Base-by-base conservation (phyloP, 345 rosid species). In the Citrus maxima region DNA sequence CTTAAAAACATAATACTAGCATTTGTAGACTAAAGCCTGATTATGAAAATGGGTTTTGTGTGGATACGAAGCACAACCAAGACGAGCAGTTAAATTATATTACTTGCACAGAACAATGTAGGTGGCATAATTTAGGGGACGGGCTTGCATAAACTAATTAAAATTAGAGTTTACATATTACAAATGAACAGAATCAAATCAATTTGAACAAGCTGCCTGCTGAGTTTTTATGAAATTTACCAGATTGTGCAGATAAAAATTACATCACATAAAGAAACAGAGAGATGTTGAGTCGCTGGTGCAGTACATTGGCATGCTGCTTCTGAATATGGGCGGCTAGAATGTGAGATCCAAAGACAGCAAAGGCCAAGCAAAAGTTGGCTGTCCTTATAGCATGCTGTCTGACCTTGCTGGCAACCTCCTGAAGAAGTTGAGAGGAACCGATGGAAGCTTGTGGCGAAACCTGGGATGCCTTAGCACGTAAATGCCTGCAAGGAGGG, bases 321-420 rank as follows among this genome's bases (percentile, higher is more conserved):
- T 75, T n/a, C 62, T 4, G 70, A 40, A 28, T 65, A 18, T 34
- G 70, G 46, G 51, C 40, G 13, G 40, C 9, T n/a, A n/a, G 32
- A 35, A 24, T 58, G 0, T 55, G 35, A 32, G 54, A 7, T 28
- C 61, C 32, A 71, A 27, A 65, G 28, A 24, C 54, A 6, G 34
- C 37, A 14, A 62, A 7, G 38, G 67, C 21, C 67, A 34, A 62
- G 64, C 59, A 12, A 21, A 0, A 49, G 22, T 8, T 21, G 7
- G 25, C 19, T 21, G 13, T 63, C 80, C 82, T 90, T 86, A 96
- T 67, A 96, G 32, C 94, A 96, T 88, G 88, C 92, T 85, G 86
- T 94, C 99, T n/a, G 99, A 91, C 83, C 98, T 88, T 70, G 98
- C 94, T 13, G 98, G 99, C 87, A 96, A 74, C 86, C 99, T 86